Conservation (phyloP, 2,329 filamentous ascomycete species). For the Fonsecaea pugnacius region DNA sequence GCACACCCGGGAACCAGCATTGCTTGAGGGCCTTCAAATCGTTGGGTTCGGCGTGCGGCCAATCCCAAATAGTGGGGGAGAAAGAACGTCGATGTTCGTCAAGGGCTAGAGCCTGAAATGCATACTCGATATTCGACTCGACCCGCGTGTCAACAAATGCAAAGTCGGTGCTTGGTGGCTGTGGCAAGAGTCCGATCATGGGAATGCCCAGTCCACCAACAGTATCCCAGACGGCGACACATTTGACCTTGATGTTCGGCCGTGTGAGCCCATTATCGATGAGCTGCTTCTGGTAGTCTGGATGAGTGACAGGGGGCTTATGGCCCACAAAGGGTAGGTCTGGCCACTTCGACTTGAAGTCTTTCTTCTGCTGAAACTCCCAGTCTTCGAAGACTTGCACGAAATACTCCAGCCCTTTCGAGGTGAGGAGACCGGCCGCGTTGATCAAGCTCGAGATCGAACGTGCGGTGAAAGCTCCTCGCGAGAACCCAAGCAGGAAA, state of each 20-base stretch:
- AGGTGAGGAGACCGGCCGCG: constrained; percentile 41
- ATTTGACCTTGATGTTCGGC: constrained; percentile 38
- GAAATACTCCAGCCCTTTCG: constrained; percentile 36
- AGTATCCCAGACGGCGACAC: constrained; percentile 44
- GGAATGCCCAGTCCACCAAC: constrained; percentile 43
- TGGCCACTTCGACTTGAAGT: constrained; percentile 34
- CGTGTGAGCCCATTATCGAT: constrained; percentile 32
- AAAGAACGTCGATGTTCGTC: constrained; percentile 42
- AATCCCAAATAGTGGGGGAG: constrained; percentile 42
- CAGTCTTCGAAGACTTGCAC: constrained; percentile 38
- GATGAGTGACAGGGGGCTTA: constrained; percentile 32
- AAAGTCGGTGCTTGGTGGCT: constrained; percentile 38
- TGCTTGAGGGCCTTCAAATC: constrained; percentile 45
- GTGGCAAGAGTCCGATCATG: constrained; percentile 37
- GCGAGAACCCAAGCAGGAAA: constrained; percentile 45
- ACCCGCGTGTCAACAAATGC: constrained; percentile 43
- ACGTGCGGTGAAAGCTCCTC: constrained; percentile 46
- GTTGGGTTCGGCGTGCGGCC: constrained; percentile 39
- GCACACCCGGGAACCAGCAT: constrained; percentile 55
- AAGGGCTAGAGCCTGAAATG: constrained; percentile 43
- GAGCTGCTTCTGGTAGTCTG: constrained; percentile 33
- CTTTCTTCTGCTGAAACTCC: constrained; percentile 36
- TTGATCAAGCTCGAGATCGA: constrained; percentile 44
- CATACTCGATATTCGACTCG: constrained; percentile 41
- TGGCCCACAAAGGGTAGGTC: constrained; percentile 34